Conservation (phyloP, 208 protist genomes). For the Endotrypanum monterogeii region DNA sequence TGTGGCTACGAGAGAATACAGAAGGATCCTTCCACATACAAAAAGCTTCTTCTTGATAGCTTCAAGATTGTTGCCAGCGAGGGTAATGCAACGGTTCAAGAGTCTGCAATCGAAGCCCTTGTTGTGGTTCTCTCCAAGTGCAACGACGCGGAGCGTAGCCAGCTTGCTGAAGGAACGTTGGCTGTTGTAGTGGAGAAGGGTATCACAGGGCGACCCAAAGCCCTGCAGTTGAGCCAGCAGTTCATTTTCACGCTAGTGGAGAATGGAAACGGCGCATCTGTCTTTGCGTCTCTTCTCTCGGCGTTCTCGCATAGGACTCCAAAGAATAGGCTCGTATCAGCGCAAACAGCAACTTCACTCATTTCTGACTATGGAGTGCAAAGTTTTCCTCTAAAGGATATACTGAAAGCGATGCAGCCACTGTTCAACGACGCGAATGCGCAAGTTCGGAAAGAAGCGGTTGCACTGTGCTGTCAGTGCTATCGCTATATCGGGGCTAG, state of each 20-base stretch:
- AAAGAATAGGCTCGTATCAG: conserved; percentile 59
- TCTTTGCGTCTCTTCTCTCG: conserved; percentile 53
- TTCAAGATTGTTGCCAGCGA: conserved; percentile 44
- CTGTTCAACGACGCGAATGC: conserved; percentile 84
- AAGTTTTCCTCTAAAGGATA: conserved; percentile 59
- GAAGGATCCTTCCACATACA: conserved; percentile 29
- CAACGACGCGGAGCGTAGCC: conserved; percentile 33
- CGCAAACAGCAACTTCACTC: conserved; percentile 54
- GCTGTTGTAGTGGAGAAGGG: conserved; percentile 67
- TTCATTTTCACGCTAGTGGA: conserved; percentile 59
- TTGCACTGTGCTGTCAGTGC: conserved; percentile 74
- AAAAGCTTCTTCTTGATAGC: conserved; percentile 40
- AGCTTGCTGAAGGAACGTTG: conserved; percentile 46
- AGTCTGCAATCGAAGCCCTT: conserved; percentile 66
- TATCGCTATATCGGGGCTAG: conserved; percentile 79
- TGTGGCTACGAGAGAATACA: conserved; percentile 61
- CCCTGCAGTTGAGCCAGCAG: conserved; percentile 41
- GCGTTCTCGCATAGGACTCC: conserved; percentile 62
- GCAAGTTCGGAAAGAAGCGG: conserved; percentile 78
- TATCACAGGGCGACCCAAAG: conserved; percentile 77
- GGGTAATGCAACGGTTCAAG: conserved; percentile 62
- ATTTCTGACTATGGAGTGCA: conserved; percentile 70
- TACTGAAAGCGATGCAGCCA: conserved; percentile 78
- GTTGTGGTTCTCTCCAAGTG: conserved; percentile 44
- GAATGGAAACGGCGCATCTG: conserved; percentile 40